Base-by-base conservation (phyloP, 306 rosid genomes). In the Vicia villosa region DNA sequence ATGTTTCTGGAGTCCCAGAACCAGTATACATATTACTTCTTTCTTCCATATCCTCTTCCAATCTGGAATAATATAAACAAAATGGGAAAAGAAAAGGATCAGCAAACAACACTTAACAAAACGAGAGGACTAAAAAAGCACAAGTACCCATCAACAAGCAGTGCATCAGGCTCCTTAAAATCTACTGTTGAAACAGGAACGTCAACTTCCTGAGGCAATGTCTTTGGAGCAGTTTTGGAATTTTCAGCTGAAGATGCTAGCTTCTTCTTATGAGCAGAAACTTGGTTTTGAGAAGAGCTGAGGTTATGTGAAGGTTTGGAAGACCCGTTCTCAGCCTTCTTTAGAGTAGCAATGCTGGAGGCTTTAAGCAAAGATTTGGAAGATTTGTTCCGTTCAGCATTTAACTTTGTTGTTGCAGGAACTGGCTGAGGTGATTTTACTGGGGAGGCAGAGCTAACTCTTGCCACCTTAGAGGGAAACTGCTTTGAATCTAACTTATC, bases 1-100 rank as follows among this genome's bases (percentile, higher is more conserved):
- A 83, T 77, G 89, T 66, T 55, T 90, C 98, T 2, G 94, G 77
- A 65, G 85, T 83, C 79, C 83, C 80, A 69, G 93, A 82, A 76
- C 78, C 94, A 64, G 73, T 28, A 70, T 80, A 43, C 32, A 72
- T 55, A 66, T 77, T 65, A 75, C 24, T 68, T 78, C 74, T 85
- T 24, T 84, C 90, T 68, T 83, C 96, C 72, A 78, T 67, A 13
- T 74, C 66, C 70, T 40, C 83, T 76, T 88, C 85, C 20, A 80
- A 68, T 73, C 95, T 91, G 85, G 47, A 76, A 68, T 50, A 17
- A 55, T 26, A 76, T 41, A 68, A 60, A 21, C 26, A 58, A 57
- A 34, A 49, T 30, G 71, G 26, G 52, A 57, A 40, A 22, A 17
- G 62, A 68, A 42, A 66, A 75, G 1, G 11, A 72, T 69, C 6